These are phyloP conservation scores for Calonectria multiphialidica DNA, from an alignment of 2,329 filamentous ascomycete genomes.

Conservation along the genomic window DNA sequence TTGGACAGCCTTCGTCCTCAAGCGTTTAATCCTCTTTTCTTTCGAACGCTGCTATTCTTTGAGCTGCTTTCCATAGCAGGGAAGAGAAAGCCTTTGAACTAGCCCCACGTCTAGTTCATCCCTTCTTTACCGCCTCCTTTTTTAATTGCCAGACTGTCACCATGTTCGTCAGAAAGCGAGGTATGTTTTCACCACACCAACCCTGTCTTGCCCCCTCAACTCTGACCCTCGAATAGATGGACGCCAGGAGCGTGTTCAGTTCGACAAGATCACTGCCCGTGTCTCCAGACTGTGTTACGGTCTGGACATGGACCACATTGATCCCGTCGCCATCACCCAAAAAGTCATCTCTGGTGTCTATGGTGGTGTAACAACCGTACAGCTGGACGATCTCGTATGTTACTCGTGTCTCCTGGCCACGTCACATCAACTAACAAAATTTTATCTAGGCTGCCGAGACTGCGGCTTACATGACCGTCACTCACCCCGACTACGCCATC, in stretches of 20 bases:
- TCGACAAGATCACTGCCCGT: conserved; percentile 99
- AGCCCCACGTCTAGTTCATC: conserved; percentile 33
- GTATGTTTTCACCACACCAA: conserved; percentile 54
- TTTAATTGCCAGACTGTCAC: conserved; percentile 46
- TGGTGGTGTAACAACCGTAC: conserved; percentile 95
- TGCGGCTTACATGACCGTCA: conserved; percentile 99
- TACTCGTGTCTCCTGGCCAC: not conserved
- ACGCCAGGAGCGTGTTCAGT: conserved; percentile 99
- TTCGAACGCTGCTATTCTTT: conserved; percentile 38
- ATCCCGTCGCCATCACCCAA: conserved; percentile 97
- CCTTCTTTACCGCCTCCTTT: conserved; percentile 33
- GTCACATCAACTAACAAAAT: conserved; percentile 16
- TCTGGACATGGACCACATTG: conserved; percentile 93
- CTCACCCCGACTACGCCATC: conserved; percentile 98
- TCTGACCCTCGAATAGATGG: conserved; percentile 76
- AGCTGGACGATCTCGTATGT: conserved; percentile 95
- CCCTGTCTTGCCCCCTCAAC: not conserved
- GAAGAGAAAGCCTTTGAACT: conserved; percentile 40
- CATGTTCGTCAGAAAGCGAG: conserved; percentile 75
- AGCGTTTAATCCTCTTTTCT: conserved; percentile 18
- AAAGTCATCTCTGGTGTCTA: conserved; percentile 99
- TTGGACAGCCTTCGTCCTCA: conserved; percentile 29
- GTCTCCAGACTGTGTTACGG: conserved; percentile 98
- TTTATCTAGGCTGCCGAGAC: conserved; percentile 88
- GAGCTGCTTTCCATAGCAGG: conserved; percentile 40